Base-by-base conservation (phyloP, 768 basidiomycete genomes). In the Austroboletus festivus region DNA sequence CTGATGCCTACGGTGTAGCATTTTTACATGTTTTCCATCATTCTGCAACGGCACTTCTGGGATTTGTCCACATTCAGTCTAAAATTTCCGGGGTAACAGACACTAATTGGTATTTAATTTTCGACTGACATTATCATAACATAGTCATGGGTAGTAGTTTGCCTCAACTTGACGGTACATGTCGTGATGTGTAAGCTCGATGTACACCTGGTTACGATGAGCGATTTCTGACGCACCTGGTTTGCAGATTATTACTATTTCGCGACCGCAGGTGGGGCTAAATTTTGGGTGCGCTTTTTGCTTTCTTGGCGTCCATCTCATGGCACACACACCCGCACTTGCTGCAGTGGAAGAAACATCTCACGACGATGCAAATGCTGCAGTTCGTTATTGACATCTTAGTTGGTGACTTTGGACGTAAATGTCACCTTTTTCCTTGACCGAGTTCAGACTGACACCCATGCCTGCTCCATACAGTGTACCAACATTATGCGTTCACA, bases 21-120 rank as follows among this genome's bases (percentile, higher is more conserved):
- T 98, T 99, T 74, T 74, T 99, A 52, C 96, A 98, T 70, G 95
- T 99, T 54, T 98, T 96, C 77, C 96, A 98, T 70, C 96, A 99
- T 75, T 92, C 96, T 49, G 96, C 95, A 16, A 98, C 96, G 50
- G 95, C 95, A 51, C 71, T 97, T 52, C 75, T 99, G 49, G 97
- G 96, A 73, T 97, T 84, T 68, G 84, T 85, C 46, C 95, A 99
- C n/a, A n/a, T n/a, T n/a, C n/a, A n/a, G n/a, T n/a, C n/a, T n/a
- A n/a, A n/a, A n/a, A n/a, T n/a, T n/a, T n/a, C n/a, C n/a, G n/a
- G n/a, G n/a, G n/a, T n/a, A n/a, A n/a, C n/a, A n/a, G n/a, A n/a
- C n/a, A n/a, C n/a, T n/a, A n/a, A 19, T 18, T 19, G 16, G n/a
- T 6, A 37, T 19, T n/a, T 18, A 5, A n/a, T n/a, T 37, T 5